Evolutionary conservation across 2,329 filamentous ascomycete species (phyloP).

Genomic region (Xylariaceae sp.): DNA sequence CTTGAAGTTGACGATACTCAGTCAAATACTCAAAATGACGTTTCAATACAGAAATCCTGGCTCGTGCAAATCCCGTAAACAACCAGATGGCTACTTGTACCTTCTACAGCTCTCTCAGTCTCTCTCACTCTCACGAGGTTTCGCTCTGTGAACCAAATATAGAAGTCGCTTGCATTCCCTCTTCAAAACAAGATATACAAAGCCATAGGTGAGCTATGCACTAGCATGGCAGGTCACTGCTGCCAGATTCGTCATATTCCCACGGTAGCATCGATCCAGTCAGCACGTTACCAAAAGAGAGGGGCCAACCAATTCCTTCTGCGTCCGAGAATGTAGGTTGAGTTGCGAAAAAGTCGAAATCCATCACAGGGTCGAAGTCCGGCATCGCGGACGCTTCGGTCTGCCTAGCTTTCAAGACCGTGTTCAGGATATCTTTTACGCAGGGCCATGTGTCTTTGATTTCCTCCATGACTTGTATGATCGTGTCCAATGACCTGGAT

Average conservation of each 20-base stretch:
- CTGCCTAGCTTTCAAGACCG: constrained; percentile 24
- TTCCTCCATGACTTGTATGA: constrained; percentile 49
- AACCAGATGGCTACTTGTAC: no score
- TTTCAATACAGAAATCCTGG: no score
- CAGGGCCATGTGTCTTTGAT: constrained; percentile 51
- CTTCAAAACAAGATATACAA: no score
- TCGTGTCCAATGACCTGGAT: constrained; percentile 46
- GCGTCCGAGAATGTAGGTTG: constrained; percentile 6
- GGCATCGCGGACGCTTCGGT: constrained; percentile 12
- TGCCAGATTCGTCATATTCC: constrained; percentile 2
- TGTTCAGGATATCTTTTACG: constrained; percentile 41
- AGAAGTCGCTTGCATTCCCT: no score
- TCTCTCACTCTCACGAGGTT: no score
- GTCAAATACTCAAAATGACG: no score
- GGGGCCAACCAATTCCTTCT: constrained; percentile 8
- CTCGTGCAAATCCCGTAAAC: no score
- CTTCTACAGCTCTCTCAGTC: no score
- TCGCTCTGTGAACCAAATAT: no score
- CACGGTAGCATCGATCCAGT: constrained; percentile 13
- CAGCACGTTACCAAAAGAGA: constrained; percentile 14
- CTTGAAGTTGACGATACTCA: no score
- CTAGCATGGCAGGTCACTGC: not conserved
- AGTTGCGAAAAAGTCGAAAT: constrained; percentile 22
- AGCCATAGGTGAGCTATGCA: no score
- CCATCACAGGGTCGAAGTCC: constrained; percentile 21